Conservation (phyloP, 139 green algal genomes). For the Yamagishiella unicocca region DNA sequence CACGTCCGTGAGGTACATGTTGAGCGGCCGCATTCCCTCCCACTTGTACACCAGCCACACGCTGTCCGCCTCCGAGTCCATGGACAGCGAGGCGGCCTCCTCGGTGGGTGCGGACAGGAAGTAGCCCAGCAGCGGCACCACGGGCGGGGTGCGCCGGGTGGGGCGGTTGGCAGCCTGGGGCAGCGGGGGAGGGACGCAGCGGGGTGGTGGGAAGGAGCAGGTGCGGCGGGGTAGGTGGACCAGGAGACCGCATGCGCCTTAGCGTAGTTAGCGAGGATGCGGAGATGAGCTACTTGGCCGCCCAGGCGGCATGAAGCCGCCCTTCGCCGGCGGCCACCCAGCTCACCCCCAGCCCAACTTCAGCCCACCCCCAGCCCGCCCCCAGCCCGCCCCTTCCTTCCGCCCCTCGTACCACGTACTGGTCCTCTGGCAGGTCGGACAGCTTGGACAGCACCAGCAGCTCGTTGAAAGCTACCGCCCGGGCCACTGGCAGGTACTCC, state of each 20-base stretch:
- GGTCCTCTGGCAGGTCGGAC: slow-evolving; percentile 61
- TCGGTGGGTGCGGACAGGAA: slow-evolving; percentile 70
- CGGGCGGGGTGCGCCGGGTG: slow-evolving; percentile 47
- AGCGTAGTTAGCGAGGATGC: too few species aligned
- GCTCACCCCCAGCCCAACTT: too few species aligned
- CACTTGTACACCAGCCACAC: slow-evolving; percentile 84
- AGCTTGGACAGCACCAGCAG: slow-evolving; percentile 77
- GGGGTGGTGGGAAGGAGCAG: not conserved
- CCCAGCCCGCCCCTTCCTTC: not conserved
- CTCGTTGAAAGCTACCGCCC: slow-evolving; percentile 79
- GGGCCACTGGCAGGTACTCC: slow-evolving; percentile 82
- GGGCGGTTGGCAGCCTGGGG: slow-evolving; percentile 27
- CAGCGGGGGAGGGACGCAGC: not conserved
- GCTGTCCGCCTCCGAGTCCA: slow-evolving; percentile 55
- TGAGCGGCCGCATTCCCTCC: slow-evolving; percentile 75
- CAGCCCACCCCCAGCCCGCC: not conserved
- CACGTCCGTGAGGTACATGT: slow-evolving; percentile 63
- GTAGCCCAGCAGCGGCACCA: slow-evolving; percentile 80
- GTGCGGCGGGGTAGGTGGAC: too few species aligned
- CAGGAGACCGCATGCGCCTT: too few species aligned
- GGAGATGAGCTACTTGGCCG: too few species aligned
- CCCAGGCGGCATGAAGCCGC: too few species aligned
- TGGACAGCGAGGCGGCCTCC: slow-evolving; percentile 26
- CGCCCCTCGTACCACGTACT: slow-evolving; percentile 66
- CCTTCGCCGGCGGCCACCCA: too few species aligned